A percentile compares a stretch with the other conserved stretches of the same genome.
Evolutionary conservation across 331 rosid genomes (phyloP).

Genomic region (Quercus phellos): DNA sequence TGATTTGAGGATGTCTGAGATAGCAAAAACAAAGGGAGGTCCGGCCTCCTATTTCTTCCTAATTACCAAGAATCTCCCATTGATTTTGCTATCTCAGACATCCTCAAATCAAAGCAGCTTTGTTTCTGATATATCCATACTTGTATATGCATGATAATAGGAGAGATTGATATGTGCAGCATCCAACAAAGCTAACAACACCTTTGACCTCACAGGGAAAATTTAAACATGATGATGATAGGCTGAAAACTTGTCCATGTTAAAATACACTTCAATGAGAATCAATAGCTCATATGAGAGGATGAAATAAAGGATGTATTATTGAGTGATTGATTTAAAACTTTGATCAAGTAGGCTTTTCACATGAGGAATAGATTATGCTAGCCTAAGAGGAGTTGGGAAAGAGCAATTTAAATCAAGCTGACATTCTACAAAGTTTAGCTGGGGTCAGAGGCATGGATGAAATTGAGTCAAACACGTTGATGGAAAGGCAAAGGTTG

Average conservation of each 20-base stretch:
- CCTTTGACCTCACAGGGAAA: background rate
- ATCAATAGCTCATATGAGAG: background rate
- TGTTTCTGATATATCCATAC: background rate
- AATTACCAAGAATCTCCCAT: background rate
- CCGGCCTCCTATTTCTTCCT: too few relatives aligned
- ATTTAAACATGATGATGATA: background rate
- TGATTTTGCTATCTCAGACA: background rate
- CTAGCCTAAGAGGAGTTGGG: background rate
- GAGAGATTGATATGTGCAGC: background rate
- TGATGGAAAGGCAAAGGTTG: background rate
- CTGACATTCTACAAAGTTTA: background rate
- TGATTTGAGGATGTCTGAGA: background rate
- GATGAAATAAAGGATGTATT: background rate
- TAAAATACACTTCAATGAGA: background rate
- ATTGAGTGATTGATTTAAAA: background rate
- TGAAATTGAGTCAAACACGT: background rate
- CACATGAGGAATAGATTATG: background rate
- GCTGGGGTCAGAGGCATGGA: background rate
- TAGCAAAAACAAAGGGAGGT: background rate
- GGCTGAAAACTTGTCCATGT: background rate
- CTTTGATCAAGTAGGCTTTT: background rate
- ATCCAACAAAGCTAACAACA: background rate
- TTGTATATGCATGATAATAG: background rate
- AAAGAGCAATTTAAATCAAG: background rate
- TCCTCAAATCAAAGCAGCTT: background rate